Evolutionary conservation across 1,284 basidiomycete genomes (phyloP).

Genomic region (Heterobasidion annosum): DNA sequence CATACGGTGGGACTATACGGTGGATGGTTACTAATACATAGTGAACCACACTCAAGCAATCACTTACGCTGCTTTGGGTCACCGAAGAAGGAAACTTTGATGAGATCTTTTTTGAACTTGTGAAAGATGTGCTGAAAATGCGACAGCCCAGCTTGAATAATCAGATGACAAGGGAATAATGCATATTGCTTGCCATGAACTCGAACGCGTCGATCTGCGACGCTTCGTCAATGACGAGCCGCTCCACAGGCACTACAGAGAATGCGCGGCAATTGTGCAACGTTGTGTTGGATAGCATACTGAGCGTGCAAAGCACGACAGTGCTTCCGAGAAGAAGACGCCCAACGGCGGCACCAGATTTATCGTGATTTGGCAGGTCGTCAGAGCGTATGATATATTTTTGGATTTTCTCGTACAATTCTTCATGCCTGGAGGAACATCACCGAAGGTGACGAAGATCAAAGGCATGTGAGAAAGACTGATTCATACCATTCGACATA

Average conservation of each 20-base stretch:
- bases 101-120: conserved; percentile 20
- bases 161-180: neutral
- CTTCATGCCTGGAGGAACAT: conserved; percentile 32
- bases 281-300: conserved; percentile 32
- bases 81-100: conserved; percentile 35
- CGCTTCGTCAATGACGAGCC: conserved; percentile 38
- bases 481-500: conserved; percentile 33
- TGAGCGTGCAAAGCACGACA: conserved; percentile 33
- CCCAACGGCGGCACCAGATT: conserved; percentile 11
- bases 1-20: conserved; percentile 37
- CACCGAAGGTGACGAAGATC: neutral
- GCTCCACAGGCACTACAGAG: conserved; percentile 24
- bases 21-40: neutral
- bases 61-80: conserved; percentile 36
- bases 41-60: neutral
- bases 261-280: conserved; percentile 23
- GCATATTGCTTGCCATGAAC: conserved; percentile 25
- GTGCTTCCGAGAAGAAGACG: conserved; percentile 15
- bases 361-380: conserved; percentile 16
- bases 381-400: conserved; percentile 28
- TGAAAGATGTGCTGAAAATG: conserved; percentile 23
- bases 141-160: neutral
- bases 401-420: conserved; percentile 28
- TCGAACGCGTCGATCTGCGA: conserved; percentile 37
- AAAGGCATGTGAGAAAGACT: too few species aligned